phyloP scores from a whole-genome alignment of 2,329 filamentous ascomycete genomes.

The Pseudocercospora fijiensis region DNA sequence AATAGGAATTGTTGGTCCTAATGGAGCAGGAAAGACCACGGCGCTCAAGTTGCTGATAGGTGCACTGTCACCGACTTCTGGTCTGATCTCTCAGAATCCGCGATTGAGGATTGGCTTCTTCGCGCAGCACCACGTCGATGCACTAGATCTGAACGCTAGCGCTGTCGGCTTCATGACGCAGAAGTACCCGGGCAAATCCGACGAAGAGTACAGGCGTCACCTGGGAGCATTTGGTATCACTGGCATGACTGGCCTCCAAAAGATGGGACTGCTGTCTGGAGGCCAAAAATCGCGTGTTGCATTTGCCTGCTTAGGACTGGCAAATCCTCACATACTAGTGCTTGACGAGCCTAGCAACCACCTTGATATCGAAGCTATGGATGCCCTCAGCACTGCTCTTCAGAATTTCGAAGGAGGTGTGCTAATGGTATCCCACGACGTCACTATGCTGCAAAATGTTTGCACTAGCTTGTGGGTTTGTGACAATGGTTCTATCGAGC shows the following conservation, averaged over 20 bases:
- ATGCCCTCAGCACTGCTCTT: conserved; percentile 78
- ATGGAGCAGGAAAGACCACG: conserved; percentile 97
- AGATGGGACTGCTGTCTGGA: conserved; percentile 90
- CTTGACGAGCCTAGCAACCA: conserved; percentile 99
- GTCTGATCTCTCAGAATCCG: conserved; percentile 83
- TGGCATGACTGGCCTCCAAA: conserved; percentile 92
- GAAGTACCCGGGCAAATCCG: conserved; percentile 82
- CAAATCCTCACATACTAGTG: conserved; percentile 94
- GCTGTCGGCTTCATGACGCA: conserved; percentile 97
- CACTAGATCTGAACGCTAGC: conserved; percentile 81
- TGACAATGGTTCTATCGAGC: conserved; percentile 88
- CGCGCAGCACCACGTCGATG: conserved; percentile 97
- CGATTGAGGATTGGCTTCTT: conserved; percentile 93
- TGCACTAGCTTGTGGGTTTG: conserved; percentile 96
- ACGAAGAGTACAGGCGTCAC: conserved; percentile 95
- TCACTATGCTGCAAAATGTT: conserved; percentile 96
- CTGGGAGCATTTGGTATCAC: conserved; percentile 84
- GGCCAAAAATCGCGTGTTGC: conserved; percentile 98
- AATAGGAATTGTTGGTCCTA: conserved; percentile 98
- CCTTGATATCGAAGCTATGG: conserved; percentile 98
- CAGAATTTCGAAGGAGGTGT: conserved; percentile 89
- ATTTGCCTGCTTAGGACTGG: conserved; percentile 91
- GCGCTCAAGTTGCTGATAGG: conserved; percentile 97
- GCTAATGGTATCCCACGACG: conserved; percentile 94
- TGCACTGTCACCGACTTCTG: conserved; percentile 71